Percentiles rank a stretch among this genome's conserved stretches.
Evolutionary conservation across 148 eudicot species (phyloP).

Genomic region (Vaccinium vitisidaea): DNA sequence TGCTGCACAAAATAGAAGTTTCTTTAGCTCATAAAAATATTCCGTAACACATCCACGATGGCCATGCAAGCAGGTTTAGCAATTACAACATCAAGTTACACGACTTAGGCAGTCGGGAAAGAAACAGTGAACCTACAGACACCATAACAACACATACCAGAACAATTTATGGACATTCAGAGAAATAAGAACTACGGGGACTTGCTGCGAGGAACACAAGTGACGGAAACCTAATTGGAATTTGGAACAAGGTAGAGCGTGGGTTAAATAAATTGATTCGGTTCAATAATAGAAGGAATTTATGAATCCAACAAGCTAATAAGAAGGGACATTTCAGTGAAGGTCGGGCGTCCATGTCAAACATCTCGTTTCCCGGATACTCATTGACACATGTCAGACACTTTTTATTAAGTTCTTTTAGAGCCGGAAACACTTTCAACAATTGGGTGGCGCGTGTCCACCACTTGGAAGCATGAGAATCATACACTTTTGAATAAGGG

Average conservation of each 20-base stretch:
- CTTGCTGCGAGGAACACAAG: not conserved
- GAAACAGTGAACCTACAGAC: not conserved
- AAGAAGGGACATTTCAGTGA: not conserved
- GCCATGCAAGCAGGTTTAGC: not conserved
- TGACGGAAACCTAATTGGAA: not conserved
- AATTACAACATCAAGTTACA: not conserved
- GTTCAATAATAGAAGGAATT: not conserved
- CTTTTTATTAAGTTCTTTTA: not conserved
- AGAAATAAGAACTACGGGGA: not conserved
- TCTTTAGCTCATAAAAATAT: not conserved
- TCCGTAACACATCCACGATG: not conserved
- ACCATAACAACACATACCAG: not conserved
- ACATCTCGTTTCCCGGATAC: not conserved
- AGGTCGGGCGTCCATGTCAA: not conserved
- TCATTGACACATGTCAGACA: not conserved
- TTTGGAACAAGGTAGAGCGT: not conserved
- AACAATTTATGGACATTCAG: not conserved
- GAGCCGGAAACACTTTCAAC: not conserved
- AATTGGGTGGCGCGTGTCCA: not conserved
- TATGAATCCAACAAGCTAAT: not conserved
- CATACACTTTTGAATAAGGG: not conserved
- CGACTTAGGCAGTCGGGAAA: not conserved
- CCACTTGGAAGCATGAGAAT: not conserved
- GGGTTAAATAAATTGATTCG: not conserved
- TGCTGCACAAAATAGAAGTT: conserved; percentile 34